Percentiles rank a stretch among this genome's conserved stretches.
These are phyloP conservation scores for Raphanus sativus DNA, from an alignment of 345 rosid species.

Conservation along the genomic window DNA sequence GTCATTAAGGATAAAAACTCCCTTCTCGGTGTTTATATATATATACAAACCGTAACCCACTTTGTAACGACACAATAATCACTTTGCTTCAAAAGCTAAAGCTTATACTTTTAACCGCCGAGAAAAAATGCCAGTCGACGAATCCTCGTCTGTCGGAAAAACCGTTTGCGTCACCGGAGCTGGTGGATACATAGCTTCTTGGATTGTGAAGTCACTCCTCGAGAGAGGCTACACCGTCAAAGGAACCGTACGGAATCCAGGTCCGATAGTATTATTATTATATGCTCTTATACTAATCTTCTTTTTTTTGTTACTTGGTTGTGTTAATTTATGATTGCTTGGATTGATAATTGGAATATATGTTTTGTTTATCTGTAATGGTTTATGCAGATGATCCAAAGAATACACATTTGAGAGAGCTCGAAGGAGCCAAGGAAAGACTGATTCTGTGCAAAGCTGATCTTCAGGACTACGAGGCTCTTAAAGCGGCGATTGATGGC, in stretches of 20 bases:
- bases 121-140: slow-evolving; percentile 49
- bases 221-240: slow-evolving; percentile 74
- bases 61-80: not conserved
- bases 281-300: not conserved
- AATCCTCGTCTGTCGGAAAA: slow-evolving; percentile 43
- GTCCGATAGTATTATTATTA: slow-evolving; percentile 27
- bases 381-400: slow-evolving; percentile 69
- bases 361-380: not conserved
- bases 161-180: slow-evolving; percentile 96
- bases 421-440: slow-evolving; percentile 89
- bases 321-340: not conserved
- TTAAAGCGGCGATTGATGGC: slow-evolving; percentile 65
- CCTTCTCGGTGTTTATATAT: slow-evolving; percentile 17
- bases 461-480: slow-evolving; percentile 69
- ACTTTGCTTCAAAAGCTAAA: not conserved
- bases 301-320: not conserved
- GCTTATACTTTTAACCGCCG: not conserved
- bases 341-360: not conserved
- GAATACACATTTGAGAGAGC: slow-evolving; percentile 78
- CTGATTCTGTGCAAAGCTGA: slow-evolving; percentile 67
- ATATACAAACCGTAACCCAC: not conserved
- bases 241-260: slow-evolving; percentile 92
- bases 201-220: slow-evolving; percentile 85
- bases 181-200: slow-evolving; percentile 93
- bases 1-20: not conserved